Percentiles rank a stretch among this genome's conserved stretches.
These are phyloP conservation scores for Geoglossum glabrum DNA, from an alignment of 495 filamentous ascomycete genomes.

Conservation along the genomic window DNA sequence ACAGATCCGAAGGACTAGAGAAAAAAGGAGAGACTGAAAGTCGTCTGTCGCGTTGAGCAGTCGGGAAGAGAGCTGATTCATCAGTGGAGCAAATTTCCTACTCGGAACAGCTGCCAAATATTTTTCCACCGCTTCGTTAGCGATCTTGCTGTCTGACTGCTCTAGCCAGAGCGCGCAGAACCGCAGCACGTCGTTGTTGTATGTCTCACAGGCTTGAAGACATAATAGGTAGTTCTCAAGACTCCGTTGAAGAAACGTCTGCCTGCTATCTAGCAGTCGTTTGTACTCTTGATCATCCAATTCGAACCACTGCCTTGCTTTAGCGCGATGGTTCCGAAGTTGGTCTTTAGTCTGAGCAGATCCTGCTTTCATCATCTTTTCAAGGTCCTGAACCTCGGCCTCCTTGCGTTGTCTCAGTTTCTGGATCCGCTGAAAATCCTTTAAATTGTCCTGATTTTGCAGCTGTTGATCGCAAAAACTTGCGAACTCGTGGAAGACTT, in stretches of 20 bases:
- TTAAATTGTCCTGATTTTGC: conserved; percentile 59
- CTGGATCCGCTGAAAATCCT: conserved; percentile 67
- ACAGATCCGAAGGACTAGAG: conserved; percentile 62
- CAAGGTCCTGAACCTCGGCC: conserved; percentile 49
- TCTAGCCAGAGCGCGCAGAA: conserved; percentile 93
- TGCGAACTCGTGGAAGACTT: conserved; percentile 87
- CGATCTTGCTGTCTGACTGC: conserved; percentile 44
- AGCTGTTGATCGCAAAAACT: conserved; percentile 87
- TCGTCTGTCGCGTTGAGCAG: conserved; percentile 42
- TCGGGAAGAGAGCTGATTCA: conserved; percentile 90
- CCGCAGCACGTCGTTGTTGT: conserved; percentile 78
- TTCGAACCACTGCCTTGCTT: conserved; percentile 72
- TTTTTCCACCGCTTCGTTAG: conserved; percentile 55
- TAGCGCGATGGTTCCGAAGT: conserved; percentile 26
- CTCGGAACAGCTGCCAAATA: conserved; percentile 57
- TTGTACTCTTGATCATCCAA: conserved; percentile 77
- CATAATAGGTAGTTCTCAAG: conserved; percentile 88
- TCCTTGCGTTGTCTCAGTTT: conserved; percentile 65
- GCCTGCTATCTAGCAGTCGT: conserved; percentile 48
- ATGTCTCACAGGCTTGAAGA: conserved; percentile 61
- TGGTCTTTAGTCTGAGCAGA: conserved; percentile 30
- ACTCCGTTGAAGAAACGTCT: conserved; percentile 65
- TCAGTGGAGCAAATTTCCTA: conserved; percentile 75
- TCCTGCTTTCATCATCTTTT: conserved; percentile 30
- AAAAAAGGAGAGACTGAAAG: conserved; percentile 58